Base-by-base conservation (phyloP, 2,329 filamentous ascomycete species). In the Pseudocercospora cruenta region DNA sequence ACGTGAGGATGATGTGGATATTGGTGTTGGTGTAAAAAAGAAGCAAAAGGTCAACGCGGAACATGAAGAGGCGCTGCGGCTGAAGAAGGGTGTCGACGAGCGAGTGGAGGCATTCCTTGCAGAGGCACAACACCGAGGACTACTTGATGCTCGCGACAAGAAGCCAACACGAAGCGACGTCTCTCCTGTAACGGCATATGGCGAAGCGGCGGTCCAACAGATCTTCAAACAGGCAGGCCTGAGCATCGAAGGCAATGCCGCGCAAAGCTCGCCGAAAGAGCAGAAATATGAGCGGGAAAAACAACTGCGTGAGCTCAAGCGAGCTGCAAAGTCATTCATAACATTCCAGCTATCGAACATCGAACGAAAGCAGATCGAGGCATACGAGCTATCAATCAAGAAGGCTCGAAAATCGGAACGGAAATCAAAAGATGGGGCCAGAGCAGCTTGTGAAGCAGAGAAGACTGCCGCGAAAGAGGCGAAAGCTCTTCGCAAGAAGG, bases 231-330 rank as follows among this genome's bases (percentile, higher is more conserved):
- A 63, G 5, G 64, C 64, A 10, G 64, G 64, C 1, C 33, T 67
- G 22, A 39, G 22, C 22, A 47, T 22, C 19, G 39, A 58, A 8
- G 14, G 22, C 8, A 49, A 49, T 19, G 14, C n/a, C n/a, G 12
- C 24, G 16, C 39, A 57, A 14, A 47, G 9, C 14, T 59, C 53
- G 22, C 39, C n/a, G 10, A 53, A 57, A 43, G 62, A 68, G 59
- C 39, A 67, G n/a, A 72, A 70, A 26, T 66, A 69, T 47, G 36
- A 49, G 12, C 67, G 59, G 4, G 66, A 62, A 49, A 71, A 67
- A 62, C 55, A 64, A 16, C 57, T 67, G 31, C 69, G 69, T 33
- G 61, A 65, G 43, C 61, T 71, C 43, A 69, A 68, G 61, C 65
- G 67, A 21, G 64, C 60, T 4, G 71, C 68, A 12, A 67, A 67